Conservation (phyloP, 1,139 yeast species). For the Scheffersomyces cryptocercus region DNA sequence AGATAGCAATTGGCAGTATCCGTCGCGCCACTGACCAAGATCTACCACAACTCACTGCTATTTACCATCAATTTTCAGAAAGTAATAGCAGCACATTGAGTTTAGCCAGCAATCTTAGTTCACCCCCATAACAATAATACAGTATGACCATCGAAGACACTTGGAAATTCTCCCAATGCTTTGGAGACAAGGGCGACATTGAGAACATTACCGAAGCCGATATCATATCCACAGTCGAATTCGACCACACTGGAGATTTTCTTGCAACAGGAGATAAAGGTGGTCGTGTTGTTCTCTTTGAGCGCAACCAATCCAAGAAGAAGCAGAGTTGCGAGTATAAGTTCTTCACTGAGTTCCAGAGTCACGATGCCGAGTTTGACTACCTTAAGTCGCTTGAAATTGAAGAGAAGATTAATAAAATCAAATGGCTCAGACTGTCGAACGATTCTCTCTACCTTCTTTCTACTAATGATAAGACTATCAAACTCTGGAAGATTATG, state of each 20-base stretch:
- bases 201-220: slow-evolving; percentile 97
- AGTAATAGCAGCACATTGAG: no score
- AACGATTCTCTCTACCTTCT: slow-evolving; percentile 86
- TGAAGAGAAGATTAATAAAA: slow-evolving; percentile 96
- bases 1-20: no score
- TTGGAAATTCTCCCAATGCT: slow-evolving; percentile 86
- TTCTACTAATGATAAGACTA: slow-evolving; percentile 95
- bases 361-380: slow-evolving; percentile 98
- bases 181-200: slow-evolving; percentile 97
- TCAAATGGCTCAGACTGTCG: slow-evolving; percentile 90
- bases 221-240: slow-evolving; percentile 95
- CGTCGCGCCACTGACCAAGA: no score
- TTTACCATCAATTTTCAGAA: no score
- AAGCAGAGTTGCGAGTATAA: slow-evolving; percentile 81
- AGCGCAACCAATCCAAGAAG: slow-evolving; percentile 76
- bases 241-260: slow-evolving; percentile 92
- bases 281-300: slow-evolving; percentile 95
- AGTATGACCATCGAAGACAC: slow-evolving; percentile 25
- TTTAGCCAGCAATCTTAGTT: no score
- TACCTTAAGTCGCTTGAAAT: slow-evolving; percentile 93
- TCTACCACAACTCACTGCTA: no score
- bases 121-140: background rate
- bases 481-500: slow-evolving; percentile 93
- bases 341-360: slow-evolving; percentile 95
- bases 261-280: slow-evolving; percentile 99